Evolutionary conservation across 148 eudicot species (phyloP), one percentile per base, ranked within the genome.

Genomic region (Vaccinium darrowii): DNA sequence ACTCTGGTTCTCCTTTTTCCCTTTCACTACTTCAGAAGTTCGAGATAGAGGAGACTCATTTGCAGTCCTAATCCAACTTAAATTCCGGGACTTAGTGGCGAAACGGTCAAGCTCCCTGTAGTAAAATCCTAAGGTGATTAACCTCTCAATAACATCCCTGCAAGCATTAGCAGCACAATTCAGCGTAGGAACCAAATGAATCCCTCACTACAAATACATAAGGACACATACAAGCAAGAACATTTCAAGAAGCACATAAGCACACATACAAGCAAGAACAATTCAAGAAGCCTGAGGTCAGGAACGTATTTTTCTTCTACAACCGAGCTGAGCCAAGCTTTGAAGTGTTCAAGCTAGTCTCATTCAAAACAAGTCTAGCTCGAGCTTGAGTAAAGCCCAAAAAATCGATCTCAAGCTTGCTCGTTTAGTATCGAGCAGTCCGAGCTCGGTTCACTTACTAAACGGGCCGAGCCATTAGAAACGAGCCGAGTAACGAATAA

Each of bases 71-170:
- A 94, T 95, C 98, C 99, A 97, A 88, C 98, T 95, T 86, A 97
- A 92, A 82, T 97, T 95, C 79, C 98, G 88, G 60, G 95, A 95
- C 65, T 94, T 95, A 0, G 94, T 82, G 0, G 99, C 94, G 80
- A 97, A 95, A 0, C 94, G 93, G 71, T 97, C 98, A n/a, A 97
- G 92, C 90, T 95, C 99, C 82, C 96, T 83, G 79, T 94, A 95
- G 90, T 97, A 97, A 89, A 97, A 97, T 83, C 99, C 99, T 89
- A 97, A 85, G 23, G 90, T 91, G 78, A 97, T 88, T 53, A 94
- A 84, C 87, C 96, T 94, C 91, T 95, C 94, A 88, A 95, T 97
- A 30, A 92, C 94, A 90, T 95, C 95, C 94, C 99, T 95, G 90
- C 86, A 84, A 87, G 82, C 77, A 82, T 19, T 50, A 76, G 69